Evolutionary conservation across 257 asterid genomes (phyloP), one percentile per base, ranked within the genome.

Genomic region (Rauvolfia tetraphylla): DNA sequence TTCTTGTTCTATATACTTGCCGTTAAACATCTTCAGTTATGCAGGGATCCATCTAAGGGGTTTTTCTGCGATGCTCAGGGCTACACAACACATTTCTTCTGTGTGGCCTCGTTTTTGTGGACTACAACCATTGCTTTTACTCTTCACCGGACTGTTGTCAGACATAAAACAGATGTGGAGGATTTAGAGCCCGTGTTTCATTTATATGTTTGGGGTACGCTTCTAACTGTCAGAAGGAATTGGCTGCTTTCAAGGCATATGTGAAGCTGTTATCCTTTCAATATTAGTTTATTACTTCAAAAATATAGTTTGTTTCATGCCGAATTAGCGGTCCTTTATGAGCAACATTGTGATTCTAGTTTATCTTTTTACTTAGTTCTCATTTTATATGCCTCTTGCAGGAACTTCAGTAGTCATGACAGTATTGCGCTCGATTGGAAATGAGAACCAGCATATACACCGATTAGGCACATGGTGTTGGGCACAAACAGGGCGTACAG

Each of bases 111-210:
- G 66, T 93, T 95, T 81, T 81, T 95, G 38, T 95, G 99, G 99
- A 93, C 99, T 42, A 93, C 98, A 25, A 90, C 96, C 68, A 95
- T 95, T 75, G 99, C 99, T 74, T 93, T 95, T 80, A 93, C 99
- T 70, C 89, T 95, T 54, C 98, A 95, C 86, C 90, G 98, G 41
- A 95, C 99, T 22, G 99, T 95, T 84, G 99, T 95, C 80, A 91
- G 97, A 74, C 99, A 93, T 84, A 93, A 95, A 87, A 88, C 98
- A 31, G 99, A 95, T 68, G 99, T 95, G 76, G 98, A 95, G 86
- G 99, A 95, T 85, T 87, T 95, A 82, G 99, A 93, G 87, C 93
- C 98, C 61, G 85, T 95, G 96, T 95, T 95, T 88, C 99, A 95
- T 84, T 87, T 95, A 83, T 95, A 88, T 78, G 98, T 93, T 72